phyloP scores from a whole-genome alignment of 1,284 basidiomycete genomes.

The Kalmanozyma brasiliensis region DNA sequence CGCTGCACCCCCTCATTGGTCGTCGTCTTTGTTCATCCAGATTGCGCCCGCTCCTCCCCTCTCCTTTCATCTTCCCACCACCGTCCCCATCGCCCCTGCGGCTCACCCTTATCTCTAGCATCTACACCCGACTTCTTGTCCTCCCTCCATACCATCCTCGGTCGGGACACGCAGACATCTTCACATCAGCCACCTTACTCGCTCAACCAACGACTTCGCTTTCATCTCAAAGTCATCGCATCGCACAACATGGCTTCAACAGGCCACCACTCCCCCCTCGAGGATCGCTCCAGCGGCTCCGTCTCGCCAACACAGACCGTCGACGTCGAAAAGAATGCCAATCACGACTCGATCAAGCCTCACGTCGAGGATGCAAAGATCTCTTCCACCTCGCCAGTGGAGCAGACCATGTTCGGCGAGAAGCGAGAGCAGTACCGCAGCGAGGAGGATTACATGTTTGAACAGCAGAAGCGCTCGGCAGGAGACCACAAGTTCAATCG shows the following conservation, averaged over 20 bases:
- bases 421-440: slow-evolving; percentile 50
- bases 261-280: slow-evolving; percentile 21
- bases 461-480: slow-evolving; percentile 42
- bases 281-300: slow-evolving; percentile 28
- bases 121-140: neutral
- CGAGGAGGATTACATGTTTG: slow-evolving; percentile 55
- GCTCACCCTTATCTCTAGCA: neutral
- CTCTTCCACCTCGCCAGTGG: neutral
- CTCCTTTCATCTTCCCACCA: neutral
- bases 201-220: neutral
- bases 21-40: neutral
- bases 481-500: slow-evolving; percentile 56
- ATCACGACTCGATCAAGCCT: slow-evolving; percentile 20
- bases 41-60: neutral
- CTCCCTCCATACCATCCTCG: neutral
- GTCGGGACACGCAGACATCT: neutral
- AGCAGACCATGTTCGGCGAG: slow-evolving; percentile 50
- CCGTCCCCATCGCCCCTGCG: slow-evolving; percentile 2
- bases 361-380: slow-evolving; percentile 16
- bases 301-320: slow-evolving; percentile 29
- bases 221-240: too few species aligned
- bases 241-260: slow-evolving; percentile 29
- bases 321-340: slow-evolving; percentile 35
- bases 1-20: slow-evolving; percentile 1
- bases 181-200: neutral